Evolutionary conservation across 1,139 yeast genomes (phyloP).

Genomic region (Lipomyces yarrowii): DNA sequence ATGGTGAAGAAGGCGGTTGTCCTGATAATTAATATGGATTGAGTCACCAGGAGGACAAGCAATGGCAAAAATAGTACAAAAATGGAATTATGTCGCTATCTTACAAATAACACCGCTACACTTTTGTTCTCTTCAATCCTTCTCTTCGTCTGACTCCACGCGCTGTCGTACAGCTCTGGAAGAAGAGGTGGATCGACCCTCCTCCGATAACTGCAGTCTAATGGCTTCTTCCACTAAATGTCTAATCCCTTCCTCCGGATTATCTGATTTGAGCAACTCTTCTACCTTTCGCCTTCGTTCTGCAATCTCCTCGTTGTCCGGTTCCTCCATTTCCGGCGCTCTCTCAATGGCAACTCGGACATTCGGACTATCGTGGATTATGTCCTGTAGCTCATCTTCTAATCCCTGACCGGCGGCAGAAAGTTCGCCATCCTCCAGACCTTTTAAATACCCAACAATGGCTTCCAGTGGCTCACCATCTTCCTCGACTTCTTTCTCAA

Average conservation of each 20-base stretch:
- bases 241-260: conserved; percentile 76
- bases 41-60: too few species aligned
- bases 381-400: conserved; percentile 28
- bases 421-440: conserved; percentile 39
- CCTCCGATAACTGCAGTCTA: conserved; percentile 24
- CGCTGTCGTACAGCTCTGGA: background rate
- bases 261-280: conserved; percentile 71
- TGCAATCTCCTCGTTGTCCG: conserved; percentile 50
- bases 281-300: conserved; percentile 67
- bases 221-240: conserved; percentile 46
- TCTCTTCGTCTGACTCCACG: background rate
- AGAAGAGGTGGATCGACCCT: background rate
- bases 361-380: conserved; percentile 18
- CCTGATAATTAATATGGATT: too few species aligned
- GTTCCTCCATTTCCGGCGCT: conserved; percentile 35
- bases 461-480: conserved; percentile 81
- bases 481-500: conserved; percentile 68
- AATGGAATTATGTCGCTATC: background rate
- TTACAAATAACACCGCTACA: background rate
- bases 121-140: background rate
- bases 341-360: conserved; percentile 35
- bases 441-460: conserved; percentile 62
- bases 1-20: too few species aligned
- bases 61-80: too few species aligned
- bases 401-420: conserved; percentile 11